Base-by-base conservation (phyloP, 345 rosid genomes). In the Xanthoceras sorbifolium region DNA sequence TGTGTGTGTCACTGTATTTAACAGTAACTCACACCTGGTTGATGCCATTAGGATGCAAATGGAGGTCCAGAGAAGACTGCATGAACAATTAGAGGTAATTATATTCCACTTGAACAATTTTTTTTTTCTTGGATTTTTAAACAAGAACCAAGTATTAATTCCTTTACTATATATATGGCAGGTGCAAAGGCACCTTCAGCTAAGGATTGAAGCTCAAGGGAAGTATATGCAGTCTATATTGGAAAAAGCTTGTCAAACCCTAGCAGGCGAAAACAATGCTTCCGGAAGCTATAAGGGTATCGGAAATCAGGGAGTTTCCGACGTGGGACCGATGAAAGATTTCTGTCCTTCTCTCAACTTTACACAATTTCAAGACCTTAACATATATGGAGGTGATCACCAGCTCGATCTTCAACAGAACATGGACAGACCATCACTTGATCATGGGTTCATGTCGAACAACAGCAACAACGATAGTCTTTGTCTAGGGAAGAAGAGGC, bases 21-120 rank as follows among this genome's bases (percentile, higher is more conserved):
- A 69, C 76, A 78, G 77, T 77, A 83, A 85, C 88, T 90, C 82
- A 86, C 82, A 75, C 77, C 77, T 86, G 81, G 81, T 83, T 87
- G 84, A 82, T 89, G 82, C 82, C 26, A 86, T 81, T 84, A 94
- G 99, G 91, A 97, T 94, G 97, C 99, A 97, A 89, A 94, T 94
- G 97, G 99, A 94, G 91, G 99, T 97, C 80, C 99, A 94, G 78
- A 90, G 98, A 89, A 89, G 99, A 84, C 80, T 97, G 76, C 99
- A 94, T 61, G 99, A 97, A 82, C 99, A 97, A 79, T 80, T 97
- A 36, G 99, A 97, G 98, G 99, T 96, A 81, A 79, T 1, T 59
- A 36, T 31, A 26, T 28, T 17, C 12, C n/a, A 66, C 20, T 66
- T 66, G 4, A 22, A 9, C n/a, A 63, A 63, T 42, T 11, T 11